Conservation (phyloP, 176 grass and related monocot genomes). For the Zea luxurians region DNA sequence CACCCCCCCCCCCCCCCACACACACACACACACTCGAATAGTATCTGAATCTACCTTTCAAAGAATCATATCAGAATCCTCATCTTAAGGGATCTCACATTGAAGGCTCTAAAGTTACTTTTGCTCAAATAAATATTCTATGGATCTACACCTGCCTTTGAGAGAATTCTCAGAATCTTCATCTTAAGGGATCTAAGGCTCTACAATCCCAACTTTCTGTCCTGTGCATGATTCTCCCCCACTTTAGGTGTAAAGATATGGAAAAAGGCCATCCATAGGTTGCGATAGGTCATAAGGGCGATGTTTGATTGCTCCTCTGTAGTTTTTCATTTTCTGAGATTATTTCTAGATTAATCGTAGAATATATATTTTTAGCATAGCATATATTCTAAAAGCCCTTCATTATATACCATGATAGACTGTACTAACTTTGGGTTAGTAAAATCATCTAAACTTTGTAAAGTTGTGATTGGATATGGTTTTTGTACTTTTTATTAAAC, state of each 20-base stretch:
- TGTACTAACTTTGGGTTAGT: not conserved
- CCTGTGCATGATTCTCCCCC: slow-evolving; percentile 10
- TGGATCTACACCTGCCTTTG: not conserved
- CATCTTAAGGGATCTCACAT: slow-evolving; percentile 1
- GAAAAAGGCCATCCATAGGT: not conserved
- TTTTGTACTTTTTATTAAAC: slow-evolving; percentile 5
- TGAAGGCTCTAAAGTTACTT: slow-evolving; percentile 19
- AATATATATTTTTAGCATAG: not conserved
- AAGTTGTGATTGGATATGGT: not conserved
- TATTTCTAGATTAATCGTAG: not conserved
- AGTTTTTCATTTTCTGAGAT: not conserved
- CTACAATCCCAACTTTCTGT: slow-evolving; percentile 26
- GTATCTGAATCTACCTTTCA: slow-evolving; percentile 14
- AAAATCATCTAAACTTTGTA: slow-evolving; percentile 11
- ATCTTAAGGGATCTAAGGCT: slow-evolving; percentile 20
- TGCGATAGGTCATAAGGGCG: not conserved
- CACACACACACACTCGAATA: too few relatives aligned
- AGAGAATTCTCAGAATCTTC: slow-evolving; percentile 24
- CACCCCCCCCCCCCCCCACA: not conserved
- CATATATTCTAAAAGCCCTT: not conserved
- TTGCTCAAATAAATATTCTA: slow-evolving; percentile 28
- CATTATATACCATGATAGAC: not conserved
- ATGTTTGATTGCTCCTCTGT: not conserved
- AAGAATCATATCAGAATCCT: slow-evolving; percentile 5
- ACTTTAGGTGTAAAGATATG: slow-evolving; percentile 14